Evolutionary conservation across 805 yeast species (phyloP), one percentile per base, ranked within the genome.

Genomic region (Saccharomycopsis capsularis): DNA sequence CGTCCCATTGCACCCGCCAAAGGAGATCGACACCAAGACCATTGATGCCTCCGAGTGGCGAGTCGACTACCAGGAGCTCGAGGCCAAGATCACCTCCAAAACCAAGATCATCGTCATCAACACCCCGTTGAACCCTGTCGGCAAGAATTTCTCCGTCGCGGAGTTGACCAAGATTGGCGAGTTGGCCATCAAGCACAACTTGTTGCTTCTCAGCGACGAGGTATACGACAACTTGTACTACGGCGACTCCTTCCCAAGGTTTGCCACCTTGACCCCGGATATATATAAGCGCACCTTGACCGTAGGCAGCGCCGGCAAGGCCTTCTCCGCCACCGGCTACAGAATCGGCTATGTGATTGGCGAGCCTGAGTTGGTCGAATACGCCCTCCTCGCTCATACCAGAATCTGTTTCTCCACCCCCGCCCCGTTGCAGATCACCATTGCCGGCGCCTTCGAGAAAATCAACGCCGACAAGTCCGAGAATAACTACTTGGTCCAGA

Each of bases 301-400:
- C 2, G 95, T 93, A 21, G 98, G 98, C 1, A 87, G 96, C 25
- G 99, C 97, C 4, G 99, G 99, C 55, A 93, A 93, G 66, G 81
- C 96, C 0, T 93, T 93, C 69, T 95, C 96, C n/a, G 96, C 96
- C 40, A 93, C 99, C 11, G 99, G 99, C 47, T 93, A 98, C 97
- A 82, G 99, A 71, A 78, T 93, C 46, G 99, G 99, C 47, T 93
- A 95, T 95, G 75, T 91, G 35, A 81, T 90, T 54, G 98, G 96
- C 4, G 82, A 85, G 47, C 73, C 85, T n/a, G 85, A 84, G 27
- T 70, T 90, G 56, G 72, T 93, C 59, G 80, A 83, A 56, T 87
- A 85, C 61, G 95, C 82, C 3, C 74, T 88, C 4, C 76, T 85
- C 23, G 98, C 98, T 0, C 96, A 93, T 66, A 88, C 96, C 1